A percentile compares a stretch with the other conserved stretches of the same genome.
Evolutionary conservation across 129 eudicot genomes (phyloP).

Genomic region (Arctium lappa): DNA sequence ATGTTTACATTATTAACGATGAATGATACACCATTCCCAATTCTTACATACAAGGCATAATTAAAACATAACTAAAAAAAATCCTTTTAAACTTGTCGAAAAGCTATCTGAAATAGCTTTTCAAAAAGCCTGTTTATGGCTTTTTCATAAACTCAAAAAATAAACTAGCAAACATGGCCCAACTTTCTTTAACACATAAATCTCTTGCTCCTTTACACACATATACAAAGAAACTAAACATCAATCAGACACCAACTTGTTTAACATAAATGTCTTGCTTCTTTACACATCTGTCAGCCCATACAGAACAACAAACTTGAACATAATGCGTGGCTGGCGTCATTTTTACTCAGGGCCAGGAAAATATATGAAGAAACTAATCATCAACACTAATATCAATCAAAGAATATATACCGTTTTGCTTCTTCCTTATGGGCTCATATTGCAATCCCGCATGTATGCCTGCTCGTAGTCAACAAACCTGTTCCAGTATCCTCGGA

Average conservation of each 20-base stretch:
- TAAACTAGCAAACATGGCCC: background rate
- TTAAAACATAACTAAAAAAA: too few species aligned
- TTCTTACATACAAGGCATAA: background rate
- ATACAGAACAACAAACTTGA: slow-evolving; percentile 13
- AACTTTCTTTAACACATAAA: background rate
- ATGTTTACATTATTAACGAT: too few species aligned
- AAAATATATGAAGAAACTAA: slow-evolving; percentile 6
- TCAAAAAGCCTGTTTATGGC: background rate
- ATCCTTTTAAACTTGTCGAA: too few species aligned
- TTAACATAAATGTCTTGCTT: slow-evolving; percentile 27
- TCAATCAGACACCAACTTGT: slow-evolving; percentile 17
- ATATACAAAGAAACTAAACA: background rate
- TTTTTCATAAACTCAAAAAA: background rate
- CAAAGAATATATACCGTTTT: slow-evolving; percentile 32
- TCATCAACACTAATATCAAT: slow-evolving; percentile 20
- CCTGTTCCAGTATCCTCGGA: slow-evolving; percentile 66
- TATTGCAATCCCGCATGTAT: slow-evolving; percentile 85
- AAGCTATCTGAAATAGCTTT: background rate
- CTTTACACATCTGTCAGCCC: slow-evolving; percentile 17
- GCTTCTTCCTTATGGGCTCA: slow-evolving; percentile 47
- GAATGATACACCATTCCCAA: background rate
- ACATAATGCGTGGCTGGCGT: slow-evolving; percentile 12
- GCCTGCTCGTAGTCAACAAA: slow-evolving; percentile 73
- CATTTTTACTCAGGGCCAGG: background rate
- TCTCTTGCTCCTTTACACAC: background rate